A percentile compares a stretch with the other conserved stretches of the same genome.
phyloP scores from a whole-genome alignment of 2,329 filamentous ascomycete species.

The Sclerotinia glacialis region DNA sequence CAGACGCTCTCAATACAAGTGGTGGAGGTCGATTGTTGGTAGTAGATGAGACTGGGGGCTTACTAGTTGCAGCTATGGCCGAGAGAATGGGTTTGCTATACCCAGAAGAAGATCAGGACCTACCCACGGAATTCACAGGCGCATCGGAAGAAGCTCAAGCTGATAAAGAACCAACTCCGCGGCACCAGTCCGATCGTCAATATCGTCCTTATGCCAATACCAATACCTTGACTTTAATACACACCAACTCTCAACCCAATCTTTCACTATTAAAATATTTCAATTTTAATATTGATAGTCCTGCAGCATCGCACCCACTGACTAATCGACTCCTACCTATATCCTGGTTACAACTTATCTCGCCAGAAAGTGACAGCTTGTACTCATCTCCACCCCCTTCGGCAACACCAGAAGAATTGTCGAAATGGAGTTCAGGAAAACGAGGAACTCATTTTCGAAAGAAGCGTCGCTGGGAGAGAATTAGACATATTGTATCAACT shows the following conservation, averaged over 20 bases:
- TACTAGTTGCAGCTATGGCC: slow-evolving; percentile 66
- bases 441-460: slow-evolving; percentile 87
- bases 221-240: slow-evolving; percentile 78
- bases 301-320: slow-evolving; percentile 62
- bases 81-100: slow-evolving; percentile 68
- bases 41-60: slow-evolving; percentile 67
- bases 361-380: slow-evolving; percentile 70
- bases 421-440: slow-evolving; percentile 74
- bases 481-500: slow-evolving; percentile 69
- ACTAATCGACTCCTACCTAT: slow-evolving; percentile 76
- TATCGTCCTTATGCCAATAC: slow-evolving; percentile 31
- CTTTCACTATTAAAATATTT: slow-evolving; percentile 87
- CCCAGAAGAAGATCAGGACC: slow-evolving; percentile 29
- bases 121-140: slow-evolving; percentile 5
- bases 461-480: slow-evolving; percentile 74
- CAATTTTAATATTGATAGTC: slow-evolving; percentile 70
- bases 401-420: slow-evolving; percentile 59
- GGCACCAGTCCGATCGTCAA: slow-evolving; percentile 19
- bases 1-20: slow-evolving; percentile 12
- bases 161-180: slow-evolving; percentile 18
- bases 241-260: slow-evolving; percentile 82
- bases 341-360: slow-evolving; percentile 87
- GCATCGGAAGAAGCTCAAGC: slow-evolving; percentile 16
- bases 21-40: slow-evolving; percentile 59
- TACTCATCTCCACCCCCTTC: slow-evolving; percentile 65